Evolutionary conservation across 1,139 yeast species (phyloP).

Genomic region (Suhomyces ambrosiae): DNA sequence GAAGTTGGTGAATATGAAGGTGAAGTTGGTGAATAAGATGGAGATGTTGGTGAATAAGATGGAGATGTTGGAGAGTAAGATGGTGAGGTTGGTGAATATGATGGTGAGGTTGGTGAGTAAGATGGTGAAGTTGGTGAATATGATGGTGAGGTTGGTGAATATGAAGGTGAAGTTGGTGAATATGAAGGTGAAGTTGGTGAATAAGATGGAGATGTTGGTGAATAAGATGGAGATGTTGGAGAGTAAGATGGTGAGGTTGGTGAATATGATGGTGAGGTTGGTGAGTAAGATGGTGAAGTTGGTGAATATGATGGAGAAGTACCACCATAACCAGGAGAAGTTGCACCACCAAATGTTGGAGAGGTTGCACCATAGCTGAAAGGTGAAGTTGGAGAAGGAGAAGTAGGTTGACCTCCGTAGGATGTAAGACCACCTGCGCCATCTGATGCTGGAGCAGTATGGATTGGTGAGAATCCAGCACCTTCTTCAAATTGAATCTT

Average conservation of each 20-base stretch:
- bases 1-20: slow-evolving; percentile 69
- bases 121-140: slow-evolving; percentile 73
- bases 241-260: slow-evolving; percentile 77
- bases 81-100: slow-evolving; percentile 77
- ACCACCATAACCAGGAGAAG: slow-evolving; percentile 62
- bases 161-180: slow-evolving; percentile 70
- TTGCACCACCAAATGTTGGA: slow-evolving; percentile 62
- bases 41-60: slow-evolving; percentile 62
- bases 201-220: slow-evolving; percentile 77
- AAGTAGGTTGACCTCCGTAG: slow-evolving; percentile 71
- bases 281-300: slow-evolving; percentile 51
- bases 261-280: slow-evolving; percentile 55
- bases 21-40: slow-evolving; percentile 62
- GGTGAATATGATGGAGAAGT: slow-evolving; percentile 55
- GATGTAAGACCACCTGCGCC: slow-evolving; percentile 91
- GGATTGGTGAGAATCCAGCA: slow-evolving; percentile 92
- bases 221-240: slow-evolving; percentile 71
- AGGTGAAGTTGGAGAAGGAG: slow-evolving; percentile 59
- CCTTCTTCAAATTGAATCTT: slow-evolving; percentile 77
- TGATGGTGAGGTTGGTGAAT: slow-evolving; percentile 73
- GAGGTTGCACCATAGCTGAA: slow-evolving; percentile 44
- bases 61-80: slow-evolving; percentile 55
- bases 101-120: slow-evolving; percentile 74
- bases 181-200: slow-evolving; percentile 75
- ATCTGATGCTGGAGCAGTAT: slow-evolving; percentile 80